A percentile compares a stretch with the other conserved stretches of the same genome.
These are phyloP conservation scores for Dittrichia graveolens DNA, from an alignment of 129 eudicot genomes.

Conservation along the genomic window DNA sequence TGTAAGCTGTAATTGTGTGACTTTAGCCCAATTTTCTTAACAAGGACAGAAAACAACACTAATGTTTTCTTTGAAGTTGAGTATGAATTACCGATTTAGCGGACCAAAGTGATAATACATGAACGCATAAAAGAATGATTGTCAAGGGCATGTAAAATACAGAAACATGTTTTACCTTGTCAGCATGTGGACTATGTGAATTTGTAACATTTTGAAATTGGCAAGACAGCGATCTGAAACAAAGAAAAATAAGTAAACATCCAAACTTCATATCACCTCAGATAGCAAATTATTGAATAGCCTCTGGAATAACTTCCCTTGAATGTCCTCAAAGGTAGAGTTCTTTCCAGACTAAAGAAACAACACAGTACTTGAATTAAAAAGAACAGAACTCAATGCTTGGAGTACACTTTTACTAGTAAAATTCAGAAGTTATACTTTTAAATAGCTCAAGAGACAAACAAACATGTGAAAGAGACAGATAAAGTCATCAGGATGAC, in stretches of 20 bases:
- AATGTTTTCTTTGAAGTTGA: conserved; percentile 6
- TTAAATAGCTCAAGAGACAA: not conserved
- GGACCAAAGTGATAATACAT: conserved; percentile 13
- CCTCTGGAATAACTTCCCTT: not conserved
- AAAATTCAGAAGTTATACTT: not conserved
- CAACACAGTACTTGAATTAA: conserved; percentile 3
- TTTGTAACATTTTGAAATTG: conserved; percentile 57
- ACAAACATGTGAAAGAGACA: conserved; percentile 22
- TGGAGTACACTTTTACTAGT: not conserved
- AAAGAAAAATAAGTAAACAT: conserved; percentile 13
- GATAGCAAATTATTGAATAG: not conserved
- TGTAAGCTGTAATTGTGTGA: no score
- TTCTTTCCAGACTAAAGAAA: not conserved
- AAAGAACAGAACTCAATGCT: not conserved
- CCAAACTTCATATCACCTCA: conserved; percentile 10
- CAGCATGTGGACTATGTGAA: conserved; percentile 51
- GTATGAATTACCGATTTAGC: conserved; percentile 19
- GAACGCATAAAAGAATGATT: conserved; percentile 4
- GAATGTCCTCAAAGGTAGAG: not conserved
- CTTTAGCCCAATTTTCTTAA: not conserved
- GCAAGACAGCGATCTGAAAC: conserved; percentile 53
- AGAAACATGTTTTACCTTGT: conserved; percentile 64
- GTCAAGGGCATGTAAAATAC: not conserved
- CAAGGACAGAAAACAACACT: conserved; percentile 24
- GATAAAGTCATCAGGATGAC: conserved; percentile 2